Conservation (phyloP, 2,329 filamentous ascomycete genomes). For the Botrytis pseudocinerea region DNA sequence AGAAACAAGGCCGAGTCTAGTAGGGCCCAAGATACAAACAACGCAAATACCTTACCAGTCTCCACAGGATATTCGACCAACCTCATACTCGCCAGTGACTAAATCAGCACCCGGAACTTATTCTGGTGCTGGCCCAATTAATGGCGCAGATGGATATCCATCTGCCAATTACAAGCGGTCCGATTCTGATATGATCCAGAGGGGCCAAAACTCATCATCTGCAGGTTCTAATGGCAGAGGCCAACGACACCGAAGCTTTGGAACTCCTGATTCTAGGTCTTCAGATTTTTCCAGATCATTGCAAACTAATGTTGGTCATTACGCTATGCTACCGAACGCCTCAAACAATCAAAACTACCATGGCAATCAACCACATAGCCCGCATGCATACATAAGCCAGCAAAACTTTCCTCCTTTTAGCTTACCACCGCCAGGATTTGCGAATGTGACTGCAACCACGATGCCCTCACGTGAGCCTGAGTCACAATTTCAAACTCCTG, state of each 20-base stretch:
- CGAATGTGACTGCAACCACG: constrained; percentile 44
- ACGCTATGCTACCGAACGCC: constrained; percentile 55
- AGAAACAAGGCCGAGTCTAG: constrained; percentile 35
- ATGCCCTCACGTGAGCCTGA: constrained; percentile 36
- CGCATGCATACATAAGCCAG: constrained; percentile 54
- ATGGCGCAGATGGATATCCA: constrained; percentile 33
- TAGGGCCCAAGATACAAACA: constrained; percentile 34
- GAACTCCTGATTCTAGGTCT: constrained; percentile 36
- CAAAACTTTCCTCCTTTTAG: constrained; percentile 64
- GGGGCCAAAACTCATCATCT: constrained; percentile 31
- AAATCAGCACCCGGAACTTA: constrained; percentile 38
- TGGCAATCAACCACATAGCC: constrained; percentile 48
- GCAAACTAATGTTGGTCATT: constrained; percentile 51
- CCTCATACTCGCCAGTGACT: constrained; percentile 38
- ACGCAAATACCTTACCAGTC: constrained; percentile 39
- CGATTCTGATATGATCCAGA: constrained; percentile 38
- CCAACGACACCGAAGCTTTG: constrained; percentile 40
- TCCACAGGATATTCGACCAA: constrained; percentile 36
- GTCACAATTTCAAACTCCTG: constrained; percentile 37
- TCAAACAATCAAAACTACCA: constrained; percentile 48
- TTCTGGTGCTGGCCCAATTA: constrained; percentile 33
- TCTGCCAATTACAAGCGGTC: constrained; percentile 37
- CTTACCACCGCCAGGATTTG: constrained; percentile 61
- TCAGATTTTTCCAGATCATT: constrained; percentile 49
- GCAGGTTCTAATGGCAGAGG: constrained; percentile 28